Evolutionary conservation across 768 basidiomycete species (phyloP).

Genomic region (Calocybe gangraenosa): DNA sequence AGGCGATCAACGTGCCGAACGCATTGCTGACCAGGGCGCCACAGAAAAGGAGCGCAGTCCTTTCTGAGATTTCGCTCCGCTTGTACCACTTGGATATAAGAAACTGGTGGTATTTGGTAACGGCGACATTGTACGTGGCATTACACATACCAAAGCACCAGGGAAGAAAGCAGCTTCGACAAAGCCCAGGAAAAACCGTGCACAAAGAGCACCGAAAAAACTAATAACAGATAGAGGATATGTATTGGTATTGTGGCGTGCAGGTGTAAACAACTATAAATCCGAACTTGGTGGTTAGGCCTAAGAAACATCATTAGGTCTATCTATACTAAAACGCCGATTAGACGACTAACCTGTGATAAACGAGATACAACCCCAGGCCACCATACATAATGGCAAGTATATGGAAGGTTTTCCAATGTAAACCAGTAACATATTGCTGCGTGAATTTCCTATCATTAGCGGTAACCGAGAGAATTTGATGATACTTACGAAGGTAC

Average conservation of each 20-base stretch:
- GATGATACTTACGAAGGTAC: slow-evolving; percentile 58
- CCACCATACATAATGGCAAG: slow-evolving; percentile 61
- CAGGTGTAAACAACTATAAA: not conserved
- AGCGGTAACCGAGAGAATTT: not conserved
- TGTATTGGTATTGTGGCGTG: no score
- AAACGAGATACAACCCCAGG: slow-evolving; percentile 66
- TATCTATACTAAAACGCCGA: not conserved
- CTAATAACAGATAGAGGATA: slow-evolving; percentile 31
- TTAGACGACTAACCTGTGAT: slow-evolving; percentile 39
- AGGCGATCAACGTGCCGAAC: slow-evolving; percentile 79
- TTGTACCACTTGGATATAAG: slow-evolving; percentile 79
- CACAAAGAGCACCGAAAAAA: slow-evolving; percentile 64
- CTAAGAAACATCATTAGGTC: slow-evolving; percentile 19
- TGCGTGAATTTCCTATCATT: slow-evolving; percentile 20
- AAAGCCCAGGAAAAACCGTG: slow-evolving; percentile 78
- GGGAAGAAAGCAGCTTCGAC: slow-evolving; percentile 72
- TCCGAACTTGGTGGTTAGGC: slow-evolving; percentile 35
- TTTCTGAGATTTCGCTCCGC: slow-evolving; percentile 65
- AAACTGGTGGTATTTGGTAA: slow-evolving; percentile 29
- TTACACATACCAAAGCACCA: slow-evolving; percentile 37
- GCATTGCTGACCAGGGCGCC: slow-evolving; percentile 84
- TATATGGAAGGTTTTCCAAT: slow-evolving; percentile 68
- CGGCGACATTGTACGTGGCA: not conserved
- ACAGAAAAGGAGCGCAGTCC: slow-evolving; percentile 68
- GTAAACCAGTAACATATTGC: slow-evolving; percentile 73